Evolutionary conservation across 2,329 filamentous ascomycete genomes (phyloP).

Genomic region (Hypoxylon sp.): DNA sequence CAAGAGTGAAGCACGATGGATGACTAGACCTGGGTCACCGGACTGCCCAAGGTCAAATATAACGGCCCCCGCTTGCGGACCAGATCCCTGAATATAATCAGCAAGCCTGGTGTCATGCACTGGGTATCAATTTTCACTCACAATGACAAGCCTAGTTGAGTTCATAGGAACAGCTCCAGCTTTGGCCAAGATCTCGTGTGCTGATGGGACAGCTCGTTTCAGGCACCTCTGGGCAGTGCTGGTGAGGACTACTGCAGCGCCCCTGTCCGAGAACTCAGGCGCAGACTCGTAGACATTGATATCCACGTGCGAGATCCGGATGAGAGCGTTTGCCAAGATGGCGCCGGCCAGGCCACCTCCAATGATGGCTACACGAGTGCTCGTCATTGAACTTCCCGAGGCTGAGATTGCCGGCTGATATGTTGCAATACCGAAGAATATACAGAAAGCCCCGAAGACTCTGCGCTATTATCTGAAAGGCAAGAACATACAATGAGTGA

Average conservation of each 20-base stretch:
- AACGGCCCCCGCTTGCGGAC: background rate
- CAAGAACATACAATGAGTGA: no score
- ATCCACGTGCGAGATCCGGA: background rate
- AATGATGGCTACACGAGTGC: constrained; percentile 12
- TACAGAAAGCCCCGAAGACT: no score
- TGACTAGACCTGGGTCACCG: background rate
- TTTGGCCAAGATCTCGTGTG: background rate
- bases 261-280: constrained; percentile 12
- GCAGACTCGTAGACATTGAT: constrained; percentile 17
- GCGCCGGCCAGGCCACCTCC: constrained; percentile 10
- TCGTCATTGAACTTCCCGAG: no score
- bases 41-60: constrained; percentile 7
- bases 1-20: constrained; percentile 3
- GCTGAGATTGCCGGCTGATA: no score
- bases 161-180: constrained; percentile 4
- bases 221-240: background rate
- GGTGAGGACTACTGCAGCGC: constrained; percentile 5
- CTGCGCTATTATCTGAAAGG: no score
- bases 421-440: no score
- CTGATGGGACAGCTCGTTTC: background rate
- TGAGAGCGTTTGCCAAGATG: constrained; percentile 2
- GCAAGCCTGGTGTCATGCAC: background rate
- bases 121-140: background rate
- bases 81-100: constrained; percentile 9
- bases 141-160: background rate